These are phyloP conservation scores for Dactylonectria estremocensis DNA, from an alignment of 2,329 filamentous ascomycete genomes.

Conservation along the genomic window DNA sequence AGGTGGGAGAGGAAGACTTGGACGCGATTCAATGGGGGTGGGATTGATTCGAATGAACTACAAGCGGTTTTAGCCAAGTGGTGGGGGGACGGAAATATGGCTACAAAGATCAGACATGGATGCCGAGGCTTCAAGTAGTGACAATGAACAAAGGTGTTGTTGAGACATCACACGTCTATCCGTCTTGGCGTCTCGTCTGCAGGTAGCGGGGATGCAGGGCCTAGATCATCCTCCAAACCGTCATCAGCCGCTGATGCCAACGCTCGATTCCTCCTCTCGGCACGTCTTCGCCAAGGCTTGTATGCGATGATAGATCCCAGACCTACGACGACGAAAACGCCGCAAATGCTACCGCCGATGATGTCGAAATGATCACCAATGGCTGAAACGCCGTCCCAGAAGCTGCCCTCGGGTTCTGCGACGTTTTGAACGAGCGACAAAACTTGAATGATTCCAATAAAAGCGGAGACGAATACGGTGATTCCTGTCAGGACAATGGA, in stretches of 20 bases:
- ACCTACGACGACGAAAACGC: conserved; percentile 85
- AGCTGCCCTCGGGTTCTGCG: conserved; percentile 79
- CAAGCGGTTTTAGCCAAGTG: not conserved
- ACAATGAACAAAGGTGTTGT: not conserved
- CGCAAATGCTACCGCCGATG: conserved; percentile 89
- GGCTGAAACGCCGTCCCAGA: conserved; percentile 89
- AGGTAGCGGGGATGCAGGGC: conserved; percentile 17
- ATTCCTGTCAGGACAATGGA: conserved; percentile 88
- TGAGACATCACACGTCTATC: not conserved
- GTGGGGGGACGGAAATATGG: not conserved
- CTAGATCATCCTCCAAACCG: conserved; percentile 21
- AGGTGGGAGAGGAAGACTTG: no score
- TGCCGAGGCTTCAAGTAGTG: not conserved
- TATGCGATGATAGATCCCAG: conserved; percentile 82
- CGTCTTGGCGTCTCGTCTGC: not conserved
- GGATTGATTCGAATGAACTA: no score
- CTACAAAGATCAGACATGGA: not conserved
- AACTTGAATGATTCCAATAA: conserved; percentile 89
- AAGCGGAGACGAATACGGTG: conserved; percentile 86
- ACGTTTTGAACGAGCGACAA: conserved; percentile 85
- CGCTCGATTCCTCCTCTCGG: conserved; percentile 50
- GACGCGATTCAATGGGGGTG: no score
- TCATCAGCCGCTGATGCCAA: conserved; percentile 34
- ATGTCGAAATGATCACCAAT: conserved; percentile 88
- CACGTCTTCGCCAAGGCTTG: conserved; percentile 79